Percentiles rank a stretch among this genome's conserved stretches.
Conservation (phyloP, 1,139 yeast species). For the Diutina scorzettiae region DNA sequence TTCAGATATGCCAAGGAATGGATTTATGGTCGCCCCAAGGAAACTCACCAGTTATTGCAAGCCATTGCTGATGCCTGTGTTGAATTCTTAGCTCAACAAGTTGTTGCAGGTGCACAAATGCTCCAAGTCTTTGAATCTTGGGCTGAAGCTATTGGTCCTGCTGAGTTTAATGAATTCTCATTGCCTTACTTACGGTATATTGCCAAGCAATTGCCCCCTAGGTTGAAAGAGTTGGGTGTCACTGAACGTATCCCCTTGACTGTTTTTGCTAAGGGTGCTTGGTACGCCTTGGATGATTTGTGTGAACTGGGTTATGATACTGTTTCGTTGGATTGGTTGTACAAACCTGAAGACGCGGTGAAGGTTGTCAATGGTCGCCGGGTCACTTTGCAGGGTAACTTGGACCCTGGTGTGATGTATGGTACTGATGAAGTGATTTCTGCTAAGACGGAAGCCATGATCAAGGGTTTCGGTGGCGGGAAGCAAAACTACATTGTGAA, state of each 20-base stretch:
- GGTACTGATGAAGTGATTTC: constrained; percentile 78
- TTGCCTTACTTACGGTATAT: constrained; percentile 81
- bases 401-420: constrained; percentile 91
- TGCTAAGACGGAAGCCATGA: constrained; percentile 76
- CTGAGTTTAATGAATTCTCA: constrained; percentile 77
- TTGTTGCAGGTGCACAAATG: constrained; percentile 96
- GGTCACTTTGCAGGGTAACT: constrained; percentile 84
- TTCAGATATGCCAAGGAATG: constrained; percentile 88
- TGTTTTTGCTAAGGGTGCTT: constrained; percentile 90
- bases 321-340: constrained; percentile 87
- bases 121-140: constrained; percentile 93
- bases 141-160: constrained; percentile 95
- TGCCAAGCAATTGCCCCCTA: constrained; percentile 50
- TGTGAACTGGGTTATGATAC: constrained; percentile 79
- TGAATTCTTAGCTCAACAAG: constrained; percentile 89
- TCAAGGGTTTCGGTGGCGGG: constrained; percentile 83
- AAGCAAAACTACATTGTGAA: constrained; percentile 83
- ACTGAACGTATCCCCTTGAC: constrained; percentile 72
- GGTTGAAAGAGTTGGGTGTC: constrained; percentile 62
- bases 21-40: constrained; percentile 71
- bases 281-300: constrained; percentile 88
- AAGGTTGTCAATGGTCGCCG: constrained; percentile 61
- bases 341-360: constrained; percentile 78
- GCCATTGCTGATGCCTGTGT: constrained; percentile 81
- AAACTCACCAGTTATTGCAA: constrained; percentile 59